Percentiles rank a stretch among this genome's conserved stretches.
Conservation (phyloP, 164 flowering plant species). For the Umbilicus rupestris region DNA sequence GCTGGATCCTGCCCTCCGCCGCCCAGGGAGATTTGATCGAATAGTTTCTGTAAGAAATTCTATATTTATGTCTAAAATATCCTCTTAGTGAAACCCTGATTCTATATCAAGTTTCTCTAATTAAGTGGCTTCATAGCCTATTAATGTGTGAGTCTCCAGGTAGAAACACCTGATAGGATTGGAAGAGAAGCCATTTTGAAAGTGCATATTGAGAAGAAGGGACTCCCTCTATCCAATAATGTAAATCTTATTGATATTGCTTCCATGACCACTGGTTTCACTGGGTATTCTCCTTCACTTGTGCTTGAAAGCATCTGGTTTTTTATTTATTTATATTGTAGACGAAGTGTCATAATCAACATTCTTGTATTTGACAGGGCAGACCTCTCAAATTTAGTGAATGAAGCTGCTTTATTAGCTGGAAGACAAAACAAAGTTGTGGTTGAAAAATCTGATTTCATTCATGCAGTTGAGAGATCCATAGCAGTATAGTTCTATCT, state of each 20-base stretch:
- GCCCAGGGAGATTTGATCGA: conserved; percentile 99
- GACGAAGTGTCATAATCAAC: not conserved
- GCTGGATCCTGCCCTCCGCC: conserved; percentile 91
- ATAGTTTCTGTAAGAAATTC: conserved; percentile 55
- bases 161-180: conserved; percentile 82
- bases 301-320: not conserved
- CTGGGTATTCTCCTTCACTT: conserved; percentile 47
- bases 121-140: not conserved
- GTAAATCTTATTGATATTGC: conserved; percentile 74
- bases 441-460: conserved; percentile 82
- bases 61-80: not conserved
- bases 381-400: conserved; percentile 95
- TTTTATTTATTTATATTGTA: not conserved
- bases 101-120: not conserved
- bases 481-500: conserved; percentile 60
- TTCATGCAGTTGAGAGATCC: conserved; percentile 93
- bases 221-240: conserved; percentile 78
- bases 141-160: conserved; percentile 31
- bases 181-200: conserved; percentile 92
- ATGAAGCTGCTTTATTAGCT: conserved; percentile 98
- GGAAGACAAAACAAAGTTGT: conserved; percentile 70
- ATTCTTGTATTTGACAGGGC: conserved; percentile 47
- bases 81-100: not conserved
- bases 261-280: conserved; percentile 92
- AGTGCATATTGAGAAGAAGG: conserved; percentile 86